Evolutionary conservation across 192 early-diverging fungal genomes (phyloP).

Genomic region (Coemansia javaensis): DNA sequence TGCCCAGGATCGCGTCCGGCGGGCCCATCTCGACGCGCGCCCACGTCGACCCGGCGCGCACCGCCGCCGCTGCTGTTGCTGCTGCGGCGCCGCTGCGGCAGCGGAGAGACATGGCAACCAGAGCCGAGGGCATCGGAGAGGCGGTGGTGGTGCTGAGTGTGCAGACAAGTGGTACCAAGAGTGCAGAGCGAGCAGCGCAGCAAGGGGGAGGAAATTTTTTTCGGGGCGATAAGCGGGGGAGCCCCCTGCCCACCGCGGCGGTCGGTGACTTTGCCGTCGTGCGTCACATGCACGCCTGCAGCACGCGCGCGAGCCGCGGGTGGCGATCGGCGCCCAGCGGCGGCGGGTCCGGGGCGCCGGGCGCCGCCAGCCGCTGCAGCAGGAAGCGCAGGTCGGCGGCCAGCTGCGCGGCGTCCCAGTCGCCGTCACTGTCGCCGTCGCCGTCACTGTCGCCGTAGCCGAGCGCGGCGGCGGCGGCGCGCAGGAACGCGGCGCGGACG

Average conservation of each 20-base stretch:
- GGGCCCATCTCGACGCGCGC: slow-evolving; percentile 53
- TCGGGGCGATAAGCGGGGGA: too few relatives aligned
- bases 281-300: too few relatives aligned
- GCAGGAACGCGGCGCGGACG: slow-evolving; percentile 7
- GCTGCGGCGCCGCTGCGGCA: neutral
- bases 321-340: neutral
- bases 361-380: neutral
- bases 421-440: neutral
- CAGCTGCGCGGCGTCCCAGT: slow-evolving; percentile 32
- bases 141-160: too few relatives aligned
- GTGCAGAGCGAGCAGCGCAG: too few relatives aligned
- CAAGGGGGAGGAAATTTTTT: too few relatives aligned
- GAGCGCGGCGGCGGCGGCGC: neutral
- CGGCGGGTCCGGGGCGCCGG: neutral
- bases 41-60: slow-evolving; percentile 24
- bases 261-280: too few relatives aligned
- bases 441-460: neutral
- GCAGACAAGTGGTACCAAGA: too few relatives aligned
- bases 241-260: too few relatives aligned
- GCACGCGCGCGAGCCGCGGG: neutral
- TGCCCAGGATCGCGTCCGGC: slow-evolving; percentile 77
- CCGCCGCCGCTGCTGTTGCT: neutral
- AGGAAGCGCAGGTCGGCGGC: slow-evolving; percentile 18
- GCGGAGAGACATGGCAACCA: slow-evolving; percentile 7
- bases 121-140: slow-evolving; percentile 17